Evolutionary conservation across 2,329 filamentous ascomycete species (phyloP).

Genomic region (Daldinia sp.): DNA sequence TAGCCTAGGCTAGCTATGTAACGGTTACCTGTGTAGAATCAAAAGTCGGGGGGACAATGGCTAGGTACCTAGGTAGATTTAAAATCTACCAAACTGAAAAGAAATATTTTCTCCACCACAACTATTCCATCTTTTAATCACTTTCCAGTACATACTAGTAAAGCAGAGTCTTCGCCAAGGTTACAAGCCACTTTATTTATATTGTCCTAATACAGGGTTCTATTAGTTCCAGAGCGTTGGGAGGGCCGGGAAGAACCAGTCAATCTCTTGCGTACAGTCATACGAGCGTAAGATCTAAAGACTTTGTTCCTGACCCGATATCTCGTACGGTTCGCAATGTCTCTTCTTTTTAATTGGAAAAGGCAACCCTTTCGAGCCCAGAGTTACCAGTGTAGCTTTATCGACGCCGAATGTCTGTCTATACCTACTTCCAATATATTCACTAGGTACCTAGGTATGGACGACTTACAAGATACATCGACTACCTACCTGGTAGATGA

Average conservation of each 20-base stretch:
- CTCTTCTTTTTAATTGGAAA: background rate
- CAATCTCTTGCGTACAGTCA: background rate
- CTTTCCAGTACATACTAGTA: no score
- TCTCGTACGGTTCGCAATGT: background rate
- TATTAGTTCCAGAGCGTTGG: slow-evolving; percentile 9
- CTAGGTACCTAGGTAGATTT: background rate
- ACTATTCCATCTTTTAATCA: background rate
- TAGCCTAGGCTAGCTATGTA: no score
- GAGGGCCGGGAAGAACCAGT: background rate
- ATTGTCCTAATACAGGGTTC: slow-evolving; percentile 10
- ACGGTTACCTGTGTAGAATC: no score
- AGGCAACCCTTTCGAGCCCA: background rate
- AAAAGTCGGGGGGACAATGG: background rate
- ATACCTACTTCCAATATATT: background rate
- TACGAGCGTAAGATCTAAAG: background rate
- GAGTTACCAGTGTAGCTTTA: background rate
- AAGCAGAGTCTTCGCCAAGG: slow-evolving; percentile 16
- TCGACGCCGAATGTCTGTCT: background rate
- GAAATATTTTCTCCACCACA: background rate
- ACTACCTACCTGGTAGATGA: no score
- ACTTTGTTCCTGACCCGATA: background rate
- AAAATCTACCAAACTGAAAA: background rate
- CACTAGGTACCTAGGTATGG: no score
- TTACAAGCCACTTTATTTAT: slow-evolving; percentile 14
- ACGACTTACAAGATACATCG: no score